Base-by-base conservation (phyloP, 2,329 filamentous ascomycete genomes). In the Amauroascus verrucosus region DNA sequence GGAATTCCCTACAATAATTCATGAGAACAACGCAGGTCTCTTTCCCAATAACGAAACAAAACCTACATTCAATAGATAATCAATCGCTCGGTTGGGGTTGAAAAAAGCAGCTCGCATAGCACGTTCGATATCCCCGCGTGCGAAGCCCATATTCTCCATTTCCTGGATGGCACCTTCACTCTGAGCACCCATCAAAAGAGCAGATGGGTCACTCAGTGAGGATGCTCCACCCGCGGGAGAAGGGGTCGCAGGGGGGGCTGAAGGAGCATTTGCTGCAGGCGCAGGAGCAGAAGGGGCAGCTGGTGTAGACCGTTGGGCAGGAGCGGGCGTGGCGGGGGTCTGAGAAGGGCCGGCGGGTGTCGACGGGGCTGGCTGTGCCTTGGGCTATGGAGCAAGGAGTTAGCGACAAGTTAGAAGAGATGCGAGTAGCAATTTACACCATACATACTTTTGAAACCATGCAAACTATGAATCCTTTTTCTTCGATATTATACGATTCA, bases 381-480 rank as follows among this genome's bases (percentile, higher is more conserved):
- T 70, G 44, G 82, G 72, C 82, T 91, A 37, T 58, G 33, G 68
- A 58, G 58, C 45, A 60, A 51, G 46, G 24, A 16, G 46, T 52
- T 51, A 53, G 55, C 28, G 45, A 43, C 14, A 3, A 28, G 26
- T 38, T 20, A 32, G 11, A 18, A 37, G 7, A 13, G 22, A 8
- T 28, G 24, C 47, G 16, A 18, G 2, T 20, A 18, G 14, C 24
- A 4, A 37, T 35, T 11, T 9, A 22, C 28, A 41, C 26, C n/a
- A 5, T 16, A 51, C 43, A 58, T 75, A 95, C 90, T 86, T 97
- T 97, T 68, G 88, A 88, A 64, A 95, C 84, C 83, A 98, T 95
- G 76, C 93, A 98, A 57, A 98, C 93, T 64, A 98, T 89, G 70
- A 97, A 98, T 35, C 93, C 93, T 79, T 97, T 98, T 80, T 97